Evolutionary conservation across 2,329 filamentous ascomycete genomes (phyloP), one percentile per base, ranked within the genome.

Genomic region (Fusarium tricinctum): DNA sequence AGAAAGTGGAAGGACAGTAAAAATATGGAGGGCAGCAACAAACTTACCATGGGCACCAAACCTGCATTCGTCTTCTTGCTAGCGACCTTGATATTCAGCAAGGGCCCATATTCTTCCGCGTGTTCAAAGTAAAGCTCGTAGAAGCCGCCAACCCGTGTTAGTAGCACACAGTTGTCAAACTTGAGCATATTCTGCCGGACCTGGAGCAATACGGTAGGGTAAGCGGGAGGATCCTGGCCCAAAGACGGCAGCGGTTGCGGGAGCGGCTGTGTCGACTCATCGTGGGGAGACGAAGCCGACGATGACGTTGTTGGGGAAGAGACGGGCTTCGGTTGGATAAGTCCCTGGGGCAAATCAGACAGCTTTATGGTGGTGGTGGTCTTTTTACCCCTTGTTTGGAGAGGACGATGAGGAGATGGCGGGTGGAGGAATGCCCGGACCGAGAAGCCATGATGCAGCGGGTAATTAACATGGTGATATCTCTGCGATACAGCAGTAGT

Each of bases 51-150:
- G 8, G 94, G 83, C 19, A 99, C 92, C 22, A 88, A 86, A 1
- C 91, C 92, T 10, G 89, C 90, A 68, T 82, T 92, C n/a, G 92
- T 93, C 78, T 89, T 94, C 78, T 93, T 96, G 56, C 87, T 87
- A 4, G 91, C 90, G 55, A 97, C 89, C 79, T 97, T 98, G 75
- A 99, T 81, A 73, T 94, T 96, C 68, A 99, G 84, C 44, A 97
- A 83, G 2, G 94, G 92, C 3, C 92, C 95, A 77, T 91, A 92
- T 75, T 97, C 90, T 60, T 97, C 92, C 13, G 97, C 96, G 77
- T 99, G 94, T 73, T 97, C 92, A 78, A 98, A 97, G 81, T 99
- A 99, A 60, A 99, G 83, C 86, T 99, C 96, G 80, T 98, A 99
- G 80, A 99, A 99, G 63, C 94, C 91, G 57, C 96, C 96, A 28